Evolutionary conservation across 352 stramenopile genomes (phyloP), one percentile per base, ranked within the genome.

Genomic region (Phytophthora pisi): DNA sequence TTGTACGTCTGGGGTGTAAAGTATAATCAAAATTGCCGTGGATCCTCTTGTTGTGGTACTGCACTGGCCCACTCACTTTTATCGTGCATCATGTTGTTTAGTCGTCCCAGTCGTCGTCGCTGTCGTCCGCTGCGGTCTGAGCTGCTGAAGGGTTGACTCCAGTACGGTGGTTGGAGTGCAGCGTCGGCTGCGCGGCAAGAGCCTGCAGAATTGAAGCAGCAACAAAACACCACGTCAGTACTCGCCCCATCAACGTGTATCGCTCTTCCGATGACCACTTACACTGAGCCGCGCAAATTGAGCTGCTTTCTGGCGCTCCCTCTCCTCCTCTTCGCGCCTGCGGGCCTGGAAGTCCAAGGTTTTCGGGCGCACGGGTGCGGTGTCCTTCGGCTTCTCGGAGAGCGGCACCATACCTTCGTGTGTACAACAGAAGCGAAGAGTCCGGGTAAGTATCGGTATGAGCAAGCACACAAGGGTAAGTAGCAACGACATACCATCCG

Each of bases 71-170:
- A 46, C 40, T 20, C 16, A 20, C 40, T 46, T 18, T 18, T 15
- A 4, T 15, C 40, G 40, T 46, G 16, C 40, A 5, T 30, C 3
- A 28, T 28, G 57, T 62, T n/a, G 36, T 46, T 88, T 64, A 95
- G 61, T 95, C 85, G 57, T 95, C 87, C 87, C 87, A 95, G 55
- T 93, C 87, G 36, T 93, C 84, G 47, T 93, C 87, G 56, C 84
- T 91, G 53, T 93, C 79, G n/a, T 74, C 73, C 11, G 80, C 62
- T 16, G 38, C 43, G 28, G 43, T 42, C 53, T 70, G 56, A 56
- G 61, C 28, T 11, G 53, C 53, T 9, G 45, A 31, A 46, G 50
- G 58, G 28, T 66, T 65, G 31, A 46, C 56, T 40, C 62, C 62
- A 31, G 53, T 69, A 20, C 80, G 77, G 13, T 80, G 75, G n/a